Conservation (phyloP, 176 grass and related monocot species). For the Oryza glumipatula region DNA sequence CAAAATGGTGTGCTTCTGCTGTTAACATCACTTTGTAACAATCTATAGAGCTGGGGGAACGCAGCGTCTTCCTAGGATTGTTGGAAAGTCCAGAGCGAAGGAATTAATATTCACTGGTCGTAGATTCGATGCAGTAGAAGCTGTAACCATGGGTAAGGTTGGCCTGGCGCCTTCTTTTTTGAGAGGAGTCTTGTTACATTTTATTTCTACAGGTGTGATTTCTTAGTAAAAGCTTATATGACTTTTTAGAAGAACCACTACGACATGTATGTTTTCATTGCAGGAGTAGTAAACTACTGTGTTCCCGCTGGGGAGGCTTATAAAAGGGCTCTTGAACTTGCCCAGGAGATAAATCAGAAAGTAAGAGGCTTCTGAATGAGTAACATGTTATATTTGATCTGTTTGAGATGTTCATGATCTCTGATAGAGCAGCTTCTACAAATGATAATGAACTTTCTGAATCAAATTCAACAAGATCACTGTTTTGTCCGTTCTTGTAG, state of each 20-base stretch:
- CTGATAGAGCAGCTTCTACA: neutral
- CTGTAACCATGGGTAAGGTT: constrained; percentile 61
- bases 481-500: neutral
- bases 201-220: constrained; percentile 17
- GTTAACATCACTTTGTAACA: constrained; percentile 31
- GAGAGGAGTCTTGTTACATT: neutral
- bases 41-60: constrained; percentile 82
- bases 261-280: constrained; percentile 14
- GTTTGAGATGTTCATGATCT: neutral
- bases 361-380: constrained; percentile 40
- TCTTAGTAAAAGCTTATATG: neutral
- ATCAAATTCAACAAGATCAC: constrained; percentile 1
- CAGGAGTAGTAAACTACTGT: constrained; percentile 86
- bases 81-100: constrained; percentile 81
- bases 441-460: neutral
- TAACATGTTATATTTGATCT: neutral
- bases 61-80: constrained; percentile 86
- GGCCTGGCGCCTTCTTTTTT: neutral
- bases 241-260: neutral
- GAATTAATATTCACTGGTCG: constrained; percentile 91
- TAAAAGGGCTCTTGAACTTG: constrained; percentile 76
- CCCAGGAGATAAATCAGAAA: constrained; percentile 81
- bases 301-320: constrained; percentile 75
- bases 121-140: constrained; percentile 76
- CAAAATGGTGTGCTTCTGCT: constrained; percentile 40